phyloP scores from a whole-genome alignment of 1,284 basidiomycete species.

The Ceratobasidium sp. region DNA sequence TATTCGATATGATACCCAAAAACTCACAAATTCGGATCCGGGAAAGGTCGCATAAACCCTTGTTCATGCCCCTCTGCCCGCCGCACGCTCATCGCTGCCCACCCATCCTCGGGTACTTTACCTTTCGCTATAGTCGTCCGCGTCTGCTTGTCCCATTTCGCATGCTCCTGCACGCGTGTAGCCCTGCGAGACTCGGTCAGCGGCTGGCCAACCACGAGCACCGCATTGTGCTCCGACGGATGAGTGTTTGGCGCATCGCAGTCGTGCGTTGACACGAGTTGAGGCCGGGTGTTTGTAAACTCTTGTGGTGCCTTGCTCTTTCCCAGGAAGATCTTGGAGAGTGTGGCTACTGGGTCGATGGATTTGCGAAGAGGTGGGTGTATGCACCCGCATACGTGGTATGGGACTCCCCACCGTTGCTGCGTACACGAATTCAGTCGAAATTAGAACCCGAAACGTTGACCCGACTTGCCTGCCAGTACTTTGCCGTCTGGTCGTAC shows the following conservation, averaged over 20 bases:
- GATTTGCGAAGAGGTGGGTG: slow-evolving; percentile 28
- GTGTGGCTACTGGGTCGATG: slow-evolving; percentile 30
- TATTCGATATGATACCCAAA: background rate
- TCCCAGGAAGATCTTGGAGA: slow-evolving; percentile 20
- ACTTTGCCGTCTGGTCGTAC: slow-evolving; percentile 53
- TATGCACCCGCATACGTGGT: slow-evolving; percentile 49
- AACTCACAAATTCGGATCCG: slow-evolving; percentile 31
- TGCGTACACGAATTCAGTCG: background rate
- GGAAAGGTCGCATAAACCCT: slow-evolving; percentile 37
- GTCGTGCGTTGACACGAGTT: slow-evolving; percentile 47
- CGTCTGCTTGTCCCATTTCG: slow-evolving; percentile 27
- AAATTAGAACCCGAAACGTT: background rate
- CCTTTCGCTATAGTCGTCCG: slow-evolving; percentile 8
- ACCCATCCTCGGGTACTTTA: slow-evolving; percentile 31
- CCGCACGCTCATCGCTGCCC: slow-evolving; percentile 15
- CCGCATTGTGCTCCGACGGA: slow-evolving; percentile 53
- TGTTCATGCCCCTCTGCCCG: slow-evolving; percentile 15
- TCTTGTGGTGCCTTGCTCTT: slow-evolving; percentile 38
- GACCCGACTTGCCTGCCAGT: slow-evolving; percentile 51
- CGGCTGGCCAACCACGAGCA: slow-evolving; percentile 47
- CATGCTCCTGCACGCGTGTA: background rate
- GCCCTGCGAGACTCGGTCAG: slow-evolving; percentile 3
- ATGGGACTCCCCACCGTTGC: slow-evolving; percentile 44
- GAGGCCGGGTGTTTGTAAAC: slow-evolving; percentile 48
- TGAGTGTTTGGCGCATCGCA: slow-evolving; percentile 52